Evolutionary conservation across 2,329 filamentous ascomycete species (phyloP), one percentile per base, ranked within the genome.

Genomic region (Stagonosporopsis cucurbitacearum): DNA sequence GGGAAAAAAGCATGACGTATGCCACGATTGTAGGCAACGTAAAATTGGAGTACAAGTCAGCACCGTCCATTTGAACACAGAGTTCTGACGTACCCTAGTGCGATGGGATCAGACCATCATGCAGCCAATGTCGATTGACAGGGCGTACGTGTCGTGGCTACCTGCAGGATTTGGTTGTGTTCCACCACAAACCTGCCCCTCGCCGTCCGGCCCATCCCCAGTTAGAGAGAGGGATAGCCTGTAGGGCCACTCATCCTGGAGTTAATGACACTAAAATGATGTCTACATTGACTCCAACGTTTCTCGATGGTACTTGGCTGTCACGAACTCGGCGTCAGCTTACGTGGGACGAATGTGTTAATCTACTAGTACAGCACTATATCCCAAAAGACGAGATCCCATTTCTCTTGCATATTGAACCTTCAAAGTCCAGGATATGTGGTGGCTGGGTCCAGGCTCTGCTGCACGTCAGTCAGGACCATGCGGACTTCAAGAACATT

Each of bases 391-490:
- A 52, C 6, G 50, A 52, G 17, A 35, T 45, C 41, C 50, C 42
- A 4, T 46, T 46, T 28, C 50, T 52, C 17, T 41, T 37, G 28
- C 26, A 40, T 23, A 26, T 46, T n/a, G 50, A 41, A 20, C 50
- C 50, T 19, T 46, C 50, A 7, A 52, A 46, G 13, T 52, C 50
- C 8, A 52, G 50, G n/a, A 52, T 52, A 2, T 52, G 50, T 26
- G 50, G 50, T 17, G 50, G 50, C 36, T 52, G 50, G 50, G 50
- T 52, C 4, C 50, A 52, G 28, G 50, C 50, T 17, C 42, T 52
- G 20, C 33, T 42, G n/a, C 50, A 52, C 36, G 42, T 52, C 50
- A 52, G 42, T 30, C 42, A 46, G 11, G 19, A 19, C 11, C 26
- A 52, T 35, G 28, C 6, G 12, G 42, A 52, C 19, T 52, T 46